Conservation (phyloP, 495 filamentous ascomycete species). For the Hyaloscypha bicolor region DNA sequence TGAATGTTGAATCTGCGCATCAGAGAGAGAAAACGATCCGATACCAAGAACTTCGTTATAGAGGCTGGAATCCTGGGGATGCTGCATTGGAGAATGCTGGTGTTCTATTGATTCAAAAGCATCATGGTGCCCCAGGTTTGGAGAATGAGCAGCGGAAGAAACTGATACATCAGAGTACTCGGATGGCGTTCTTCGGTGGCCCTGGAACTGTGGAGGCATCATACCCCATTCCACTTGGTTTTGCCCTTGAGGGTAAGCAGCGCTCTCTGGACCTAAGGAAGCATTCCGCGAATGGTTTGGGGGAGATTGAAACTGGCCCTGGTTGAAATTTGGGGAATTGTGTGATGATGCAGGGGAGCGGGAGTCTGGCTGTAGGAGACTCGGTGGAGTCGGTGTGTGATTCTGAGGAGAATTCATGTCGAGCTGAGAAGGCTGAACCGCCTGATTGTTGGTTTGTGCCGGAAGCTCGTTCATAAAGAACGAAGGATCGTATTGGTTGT, state of each 20-base stretch:
- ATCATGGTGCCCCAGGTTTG: conserved; percentile 77
- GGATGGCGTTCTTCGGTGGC: conserved; percentile 81
- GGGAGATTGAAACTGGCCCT: conserved; percentile 56
- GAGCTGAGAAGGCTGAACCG: conserved; percentile 64
- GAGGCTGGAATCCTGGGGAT: conserved; percentile 68
- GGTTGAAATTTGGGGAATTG: conserved; percentile 58
- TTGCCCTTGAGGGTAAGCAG: conserved; percentile 67
- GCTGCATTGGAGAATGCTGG: conserved; percentile 77
- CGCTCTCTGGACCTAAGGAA: conserved; percentile 79
- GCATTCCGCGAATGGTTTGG: conserved; percentile 73
- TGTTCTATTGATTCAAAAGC: conserved; percentile 74
- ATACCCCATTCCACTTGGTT: conserved; percentile 64
- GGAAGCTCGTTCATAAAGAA: conserved; percentile 50
- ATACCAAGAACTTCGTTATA: conserved; percentile 80
- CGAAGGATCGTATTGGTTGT: conserved; percentile 47
- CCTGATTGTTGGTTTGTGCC: conserved; percentile 46
- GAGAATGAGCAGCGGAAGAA: conserved; percentile 80
- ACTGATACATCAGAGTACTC: conserved; percentile 87
- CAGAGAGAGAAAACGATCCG: conserved; percentile 80
- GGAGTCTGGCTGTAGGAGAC: conserved; percentile 65
- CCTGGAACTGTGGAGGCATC: conserved; percentile 70
- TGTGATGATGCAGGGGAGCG: conserved; percentile 58
- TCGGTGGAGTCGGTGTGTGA: conserved; percentile 65
- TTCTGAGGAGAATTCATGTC: conserved; percentile 70
- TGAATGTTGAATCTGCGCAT: conserved; percentile 56